Conservation (phyloP, 1,284 basidiomycete species). For the Athelia sp. region DNA sequence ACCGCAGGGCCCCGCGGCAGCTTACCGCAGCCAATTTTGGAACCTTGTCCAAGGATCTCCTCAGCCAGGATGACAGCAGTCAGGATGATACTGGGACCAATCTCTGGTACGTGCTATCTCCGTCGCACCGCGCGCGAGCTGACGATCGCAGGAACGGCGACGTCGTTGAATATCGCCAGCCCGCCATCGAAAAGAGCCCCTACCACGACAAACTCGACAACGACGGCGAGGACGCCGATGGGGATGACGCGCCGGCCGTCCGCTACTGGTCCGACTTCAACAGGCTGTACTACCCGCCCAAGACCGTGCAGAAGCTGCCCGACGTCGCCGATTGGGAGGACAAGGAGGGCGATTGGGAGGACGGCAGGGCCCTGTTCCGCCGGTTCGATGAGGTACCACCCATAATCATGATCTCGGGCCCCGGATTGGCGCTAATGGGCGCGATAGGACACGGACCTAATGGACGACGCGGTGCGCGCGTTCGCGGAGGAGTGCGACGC, state of each 20-base stretch:
- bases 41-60: constrained; percentile 38
- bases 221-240: constrained; percentile 15
- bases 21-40: constrained; percentile 56
- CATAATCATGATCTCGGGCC: neutral
- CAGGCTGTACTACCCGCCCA: constrained; percentile 61
- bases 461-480: constrained; percentile 61
- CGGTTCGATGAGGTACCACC: constrained; percentile 48
- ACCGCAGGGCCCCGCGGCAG: too few species aligned
- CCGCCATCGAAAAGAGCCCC: constrained; percentile 42
- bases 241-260: constrained; percentile 27
- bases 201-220: constrained; percentile 51
- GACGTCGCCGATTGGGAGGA: constrained; percentile 50
- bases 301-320: constrained; percentile 59
- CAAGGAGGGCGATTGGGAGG: constrained; percentile 50
- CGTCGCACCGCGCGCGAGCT: constrained; percentile 5
- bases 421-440: neutral
- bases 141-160: constrained; percentile 41
- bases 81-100: constrained; percentile 2
- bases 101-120: constrained; percentile 25
- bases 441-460: constrained; percentile 46
- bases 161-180: constrained; percentile 48
- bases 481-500: constrained; percentile 72
- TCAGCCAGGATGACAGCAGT: constrained; percentile 10
- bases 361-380: constrained; percentile 45
- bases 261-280: constrained; percentile 79